Base-by-base conservation (phyloP, 768 basidiomycete genomes). In the Sporobolomyces phaffii region DNA sequence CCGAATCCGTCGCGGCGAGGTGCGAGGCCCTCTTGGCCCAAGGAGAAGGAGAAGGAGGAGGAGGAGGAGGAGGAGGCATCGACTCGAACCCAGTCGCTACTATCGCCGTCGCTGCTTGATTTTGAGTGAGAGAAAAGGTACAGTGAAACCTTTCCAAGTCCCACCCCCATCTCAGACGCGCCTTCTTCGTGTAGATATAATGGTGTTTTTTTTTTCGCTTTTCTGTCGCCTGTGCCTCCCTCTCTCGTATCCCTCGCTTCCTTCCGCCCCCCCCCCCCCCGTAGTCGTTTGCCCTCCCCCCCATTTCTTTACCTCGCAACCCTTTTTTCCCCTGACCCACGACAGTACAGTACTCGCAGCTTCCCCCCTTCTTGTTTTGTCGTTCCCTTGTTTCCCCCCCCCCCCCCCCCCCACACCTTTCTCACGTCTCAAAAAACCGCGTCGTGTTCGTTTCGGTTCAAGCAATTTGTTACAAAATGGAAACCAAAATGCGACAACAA, bases 1-100 rank as follows among this genome's bases (percentile, higher is more conserved):
- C 67, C 1, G 70, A 72, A 45, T 3, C 31, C 5, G 51, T 72
- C 36, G 70, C 70, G 43, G 70, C 62, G 66, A 64, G 70, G 57
- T 72, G 70, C 26, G 70, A 72, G 50, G 62, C 40, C 14, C 33
- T 72, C n/a, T 22, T 71, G 11, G 52, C 34, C 2, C 36, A 38
- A 36, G 52, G 38, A 11, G 38, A 38, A 9, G 17, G 10, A 17
- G 17, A 9, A 9, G 38, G 38, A 38, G 10, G 38, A 38, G 38
- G 10, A 38, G 38, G 48, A 28, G 17, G 54, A 57, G n/a, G 22
- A 44, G 43, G 20, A 10, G 43, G 43, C 7, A 15, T 13, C 11
- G 15, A 10, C 11, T 13, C 43, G 13, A n/a, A 10, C 13, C 7
- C 43, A 7, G 43, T 44, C 43, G 9, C 38, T 38, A 20, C 43